phyloP scores from a whole-genome alignment of 2,329 filamentous ascomycete genomes.

The Arthrinium phaeospermum region DNA sequence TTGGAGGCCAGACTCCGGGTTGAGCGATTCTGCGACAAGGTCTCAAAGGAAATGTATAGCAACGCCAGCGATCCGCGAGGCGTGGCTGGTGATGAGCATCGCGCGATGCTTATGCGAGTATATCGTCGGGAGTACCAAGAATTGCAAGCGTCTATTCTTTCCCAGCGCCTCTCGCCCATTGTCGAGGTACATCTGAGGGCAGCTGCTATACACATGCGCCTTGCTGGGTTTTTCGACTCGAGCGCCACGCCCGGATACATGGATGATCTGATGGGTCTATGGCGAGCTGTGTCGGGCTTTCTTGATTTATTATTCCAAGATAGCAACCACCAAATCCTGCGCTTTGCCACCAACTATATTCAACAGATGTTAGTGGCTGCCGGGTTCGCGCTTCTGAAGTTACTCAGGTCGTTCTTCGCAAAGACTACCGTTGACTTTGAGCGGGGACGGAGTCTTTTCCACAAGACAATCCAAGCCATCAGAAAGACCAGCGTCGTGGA shows the following conservation, averaged over 20 bases:
- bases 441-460: constrained; percentile 71
- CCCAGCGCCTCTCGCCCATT: constrained; percentile 62
- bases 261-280: constrained; percentile 77
- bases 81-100: constrained; percentile 70
- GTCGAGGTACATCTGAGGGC: constrained; percentile 73
- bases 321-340: constrained; percentile 62
- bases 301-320: constrained; percentile 68
- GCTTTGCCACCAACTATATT: constrained; percentile 76
- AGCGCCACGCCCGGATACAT: constrained; percentile 74
- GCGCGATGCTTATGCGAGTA: constrained; percentile 69
- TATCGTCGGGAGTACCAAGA: constrained; percentile 70
- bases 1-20: constrained; percentile 73
- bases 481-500: constrained; percentile 75
- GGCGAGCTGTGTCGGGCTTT: constrained; percentile 73
- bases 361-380: constrained; percentile 87
- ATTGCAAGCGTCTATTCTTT: constrained; percentile 65
- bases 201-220: constrained; percentile 74
- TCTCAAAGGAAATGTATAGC: constrained; percentile 80
- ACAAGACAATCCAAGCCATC: constrained; percentile 72
- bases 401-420: constrained; percentile 79
- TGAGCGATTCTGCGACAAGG: constrained; percentile 77
- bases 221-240: constrained; percentile 83
- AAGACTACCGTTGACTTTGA: constrained; percentile 74
- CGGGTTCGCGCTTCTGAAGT: constrained; percentile 77
- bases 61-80: constrained; percentile 76